Percentiles rank a stretch among this genome's conserved stretches.
Conservation (phyloP, 176 grass and related monocot genomes). For the Aegilops longissima region DNA sequence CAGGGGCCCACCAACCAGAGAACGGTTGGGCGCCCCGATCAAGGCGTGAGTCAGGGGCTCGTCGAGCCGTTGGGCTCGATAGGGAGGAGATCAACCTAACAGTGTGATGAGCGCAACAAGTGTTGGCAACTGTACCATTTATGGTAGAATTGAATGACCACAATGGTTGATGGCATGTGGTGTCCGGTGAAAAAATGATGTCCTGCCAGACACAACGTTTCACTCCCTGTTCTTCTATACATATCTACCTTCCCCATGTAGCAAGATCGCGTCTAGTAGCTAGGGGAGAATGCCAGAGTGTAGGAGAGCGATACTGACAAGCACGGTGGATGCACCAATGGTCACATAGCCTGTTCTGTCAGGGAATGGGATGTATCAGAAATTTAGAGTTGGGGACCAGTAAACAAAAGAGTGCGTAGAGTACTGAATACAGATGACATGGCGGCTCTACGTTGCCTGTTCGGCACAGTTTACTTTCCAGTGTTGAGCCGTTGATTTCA, state of each 20-base stretch:
- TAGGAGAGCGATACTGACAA: not conserved
- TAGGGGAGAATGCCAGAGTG: not conserved
- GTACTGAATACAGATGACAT: too few relatives aligned
- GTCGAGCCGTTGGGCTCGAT: too few relatives aligned
- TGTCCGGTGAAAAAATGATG: not conserved
- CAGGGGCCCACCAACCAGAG: too few relatives aligned
- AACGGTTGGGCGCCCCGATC: too few relatives aligned
- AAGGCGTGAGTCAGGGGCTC: too few relatives aligned
- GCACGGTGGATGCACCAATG: too few relatives aligned
- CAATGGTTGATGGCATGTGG: not conserved
- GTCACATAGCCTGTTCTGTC: not conserved
- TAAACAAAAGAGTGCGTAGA: too few relatives aligned
- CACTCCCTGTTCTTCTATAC: not conserved
- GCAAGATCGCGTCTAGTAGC: not conserved
- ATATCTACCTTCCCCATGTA: not conserved
- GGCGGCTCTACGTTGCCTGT: too few relatives aligned
- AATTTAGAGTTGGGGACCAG: not conserved
- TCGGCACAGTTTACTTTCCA: too few relatives aligned
- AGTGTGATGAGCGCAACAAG: not conserved
- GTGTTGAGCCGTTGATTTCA: too few relatives aligned
- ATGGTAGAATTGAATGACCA: not conserved
- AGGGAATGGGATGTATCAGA: not conserved
- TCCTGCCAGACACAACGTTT: not conserved
- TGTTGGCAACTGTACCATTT: not conserved
- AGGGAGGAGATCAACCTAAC: too few relatives aligned